A percentile compares a stretch with the other conserved stretches of the same genome.
phyloP scores from a whole-genome alignment of 108 stramenopile genomes.

The Aurantiochytrium sp. region DNA sequence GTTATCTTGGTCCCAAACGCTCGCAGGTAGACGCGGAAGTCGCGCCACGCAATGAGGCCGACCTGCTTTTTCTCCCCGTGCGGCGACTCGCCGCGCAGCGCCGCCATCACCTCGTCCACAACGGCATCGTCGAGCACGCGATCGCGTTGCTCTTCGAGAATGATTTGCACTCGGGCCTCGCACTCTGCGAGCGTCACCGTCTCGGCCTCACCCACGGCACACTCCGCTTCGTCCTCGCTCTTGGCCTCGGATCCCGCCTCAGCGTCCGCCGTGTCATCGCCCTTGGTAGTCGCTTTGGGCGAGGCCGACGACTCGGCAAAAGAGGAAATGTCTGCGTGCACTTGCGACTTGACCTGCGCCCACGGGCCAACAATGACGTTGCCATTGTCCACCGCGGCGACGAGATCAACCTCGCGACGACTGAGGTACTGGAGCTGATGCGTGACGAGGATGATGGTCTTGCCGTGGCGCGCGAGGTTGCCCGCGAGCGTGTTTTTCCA shows the following conservation, averaged over 20 bases:
- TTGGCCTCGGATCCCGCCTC: neutral
- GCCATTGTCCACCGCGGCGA: neutral
- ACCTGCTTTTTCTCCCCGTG: neutral
- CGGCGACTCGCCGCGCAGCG: neutral
- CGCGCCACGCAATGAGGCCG: constrained; percentile 8
- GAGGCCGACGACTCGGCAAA: neutral
- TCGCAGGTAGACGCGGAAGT: neutral
- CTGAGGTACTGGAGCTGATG: constrained; percentile 30
- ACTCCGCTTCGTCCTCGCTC: neutral
- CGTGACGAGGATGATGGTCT: neutral
- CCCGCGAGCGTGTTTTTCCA: neutral
- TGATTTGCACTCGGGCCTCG: neutral
- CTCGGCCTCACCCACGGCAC: neutral
- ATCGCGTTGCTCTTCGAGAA: neutral
- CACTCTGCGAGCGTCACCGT: neutral
- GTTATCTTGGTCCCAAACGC: neutral
- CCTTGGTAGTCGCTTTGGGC: neutral
- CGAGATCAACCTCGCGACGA: neutral
- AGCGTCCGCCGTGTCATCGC: neutral
- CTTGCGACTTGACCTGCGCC: neutral
- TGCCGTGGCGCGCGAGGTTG: neutral
- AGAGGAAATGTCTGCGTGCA: neutral
- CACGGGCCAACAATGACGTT: neutral
- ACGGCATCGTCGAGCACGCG: neutral
- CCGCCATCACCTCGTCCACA: neutral